Base-by-base conservation (phyloP, 176 grass and related monocot species). In the Miscanthus lutarioriparius region DNA sequence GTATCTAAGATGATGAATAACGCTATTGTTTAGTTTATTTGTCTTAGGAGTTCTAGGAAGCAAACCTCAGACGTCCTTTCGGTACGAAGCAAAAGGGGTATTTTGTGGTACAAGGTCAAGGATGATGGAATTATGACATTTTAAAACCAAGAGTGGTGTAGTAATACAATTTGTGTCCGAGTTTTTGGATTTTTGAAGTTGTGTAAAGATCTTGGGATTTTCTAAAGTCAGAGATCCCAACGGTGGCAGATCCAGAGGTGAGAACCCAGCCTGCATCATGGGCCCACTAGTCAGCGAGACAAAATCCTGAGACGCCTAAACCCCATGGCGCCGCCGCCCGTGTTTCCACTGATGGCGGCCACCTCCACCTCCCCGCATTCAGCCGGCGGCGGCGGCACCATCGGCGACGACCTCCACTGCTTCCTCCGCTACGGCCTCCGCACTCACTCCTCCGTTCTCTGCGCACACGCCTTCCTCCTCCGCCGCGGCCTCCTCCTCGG, bases 401-500 rank as follows among this genome's bases (percentile, higher is more conserved):
- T 16, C 39, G 0, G 15, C 69, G 40, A 73, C 23, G 70, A 47
- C 41, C 70, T 73, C 23, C 69, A 43, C 69, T 3, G n/a, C 5
- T 47, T 73, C 23, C 70, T 73, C 41, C 70, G 39, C 3, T 4
- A 7, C 70, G 7, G 11, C 7, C 23, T 73, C 23, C 41, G 70
- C 40, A 73, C 41, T 23, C 41, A 73, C 14, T 25, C 20, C 23
- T 43, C 70, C 41, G 70, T 73, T 14, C 70, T 73, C 25, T 14
- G 70, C 41, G 7, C 70, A 6, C 70, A 73, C 23, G 41, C 70
- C 41, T 73, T 73, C 70, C 70, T 73, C 23, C 41, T 44, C 13
- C 70, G 41, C 70, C 40, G 70, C 7, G 41, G 70, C 41, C 70
- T 73, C 70, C 69, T 72, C 39, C 41, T 73, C 13, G 70, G 70